Base-by-base conservation (phyloP, 768 basidiomycete genomes). In the Lactarius akahatsu region DNA sequence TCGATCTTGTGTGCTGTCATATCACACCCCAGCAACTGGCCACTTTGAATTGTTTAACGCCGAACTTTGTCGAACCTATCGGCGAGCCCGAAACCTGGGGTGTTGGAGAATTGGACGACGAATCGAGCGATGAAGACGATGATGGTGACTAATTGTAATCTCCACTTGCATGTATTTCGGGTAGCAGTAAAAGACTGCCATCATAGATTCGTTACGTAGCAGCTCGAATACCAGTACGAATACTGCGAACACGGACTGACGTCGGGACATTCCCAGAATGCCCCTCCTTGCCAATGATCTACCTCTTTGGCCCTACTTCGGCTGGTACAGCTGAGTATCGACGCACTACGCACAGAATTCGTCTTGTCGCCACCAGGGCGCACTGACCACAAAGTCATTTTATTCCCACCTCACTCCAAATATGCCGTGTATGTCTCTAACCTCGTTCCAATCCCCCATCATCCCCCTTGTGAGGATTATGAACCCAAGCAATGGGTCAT, bases 21-120 rank as follows among this genome's bases (percentile, higher is more conserved):
- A 55, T 69, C 15, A 69, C 68, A 32, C 32, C 45, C 13, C 47
- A 10, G 38, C 68, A 67, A 50, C 52, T 67, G 18, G 65, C 47
- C 9, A 28, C 13, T 18, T 66, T 69, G 57, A 40, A 67, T 38
- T 23, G 41, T 9, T 18, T 67, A 38, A n/a, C 56, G 9, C 41
- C 26, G 30, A 57, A 23, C 3, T 20, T 23, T 5, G 32, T 69
- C 18, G 16, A 32, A 38, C 62, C 52, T 47, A 38, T 2, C 15
- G 68, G 68, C 26, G 57, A 62, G n/a, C 57, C 68, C 18, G 28
- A 63, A 1, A 67, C 61, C 15, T 63, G 47, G 45, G 68, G 68
- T 26, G 41, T 69, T 54, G 68, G 68, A 23, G 65, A 62, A 34
- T 38, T 34, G 23, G 50, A 59, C 23, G 13, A 4, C 11, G 56